Conservation (phyloP, 2,329 filamentous ascomycete species). For the Microsporum canis region DNA sequence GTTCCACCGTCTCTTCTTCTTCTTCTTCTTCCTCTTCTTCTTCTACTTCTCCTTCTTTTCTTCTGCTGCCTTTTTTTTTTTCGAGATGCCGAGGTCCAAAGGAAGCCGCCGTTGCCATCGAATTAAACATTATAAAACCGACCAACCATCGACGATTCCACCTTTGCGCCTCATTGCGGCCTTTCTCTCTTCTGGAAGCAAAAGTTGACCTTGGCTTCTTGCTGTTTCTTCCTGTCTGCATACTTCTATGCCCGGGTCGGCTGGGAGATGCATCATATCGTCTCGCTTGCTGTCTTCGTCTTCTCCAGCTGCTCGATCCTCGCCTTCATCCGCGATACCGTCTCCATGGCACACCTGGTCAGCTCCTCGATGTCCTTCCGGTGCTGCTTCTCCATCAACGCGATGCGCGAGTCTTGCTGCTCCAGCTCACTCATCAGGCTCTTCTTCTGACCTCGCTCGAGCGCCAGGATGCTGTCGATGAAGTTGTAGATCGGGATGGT, state of each 20-base stretch:
- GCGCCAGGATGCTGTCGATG: constrained; percentile 19
- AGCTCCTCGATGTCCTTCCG: constrained; percentile 17
- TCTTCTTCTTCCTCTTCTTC: not conserved
- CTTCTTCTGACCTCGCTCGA: constrained; percentile 13
- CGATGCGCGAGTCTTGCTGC: constrained; percentile 14
- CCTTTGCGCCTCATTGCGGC: no score
- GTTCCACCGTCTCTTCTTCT: not conserved
- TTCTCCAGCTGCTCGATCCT: constrained; percentile 12
- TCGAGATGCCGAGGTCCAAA: not conserved
- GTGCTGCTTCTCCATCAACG: constrained; percentile 13
- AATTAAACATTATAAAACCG: no score
- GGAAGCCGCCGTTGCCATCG: no score
- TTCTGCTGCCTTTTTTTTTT: not conserved
- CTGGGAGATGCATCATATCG: no score
- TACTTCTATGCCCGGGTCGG: no score
- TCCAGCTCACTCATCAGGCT: constrained; percentile 15
- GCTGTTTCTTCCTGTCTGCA: no score
- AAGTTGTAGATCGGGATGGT: constrained; percentile 21
- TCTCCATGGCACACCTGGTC: constrained; percentile 12
- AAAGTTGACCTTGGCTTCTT: no score
- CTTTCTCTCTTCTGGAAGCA: no score
- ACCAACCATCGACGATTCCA: no score
- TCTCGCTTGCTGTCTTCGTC: not conserved
- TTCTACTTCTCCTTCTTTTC: not conserved
- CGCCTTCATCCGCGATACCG: constrained; percentile 13